Evolutionary conservation across 768 basidiomycete species (phyloP), one percentile per base, ranked within the genome.

Genomic region (Tricholoma terreum): DNA sequence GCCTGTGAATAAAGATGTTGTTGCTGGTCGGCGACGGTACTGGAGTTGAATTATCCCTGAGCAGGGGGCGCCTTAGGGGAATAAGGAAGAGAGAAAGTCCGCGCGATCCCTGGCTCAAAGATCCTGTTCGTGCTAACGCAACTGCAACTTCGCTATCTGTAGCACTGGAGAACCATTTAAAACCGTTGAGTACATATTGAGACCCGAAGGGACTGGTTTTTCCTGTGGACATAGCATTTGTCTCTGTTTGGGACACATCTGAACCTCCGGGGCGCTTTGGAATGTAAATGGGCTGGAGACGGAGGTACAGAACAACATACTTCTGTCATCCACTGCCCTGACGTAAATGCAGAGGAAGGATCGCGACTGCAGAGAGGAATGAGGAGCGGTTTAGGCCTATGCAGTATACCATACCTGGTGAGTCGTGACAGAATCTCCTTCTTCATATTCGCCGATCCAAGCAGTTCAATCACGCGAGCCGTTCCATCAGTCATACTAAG

Each of bases 271-370:
- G 81, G 17, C 86, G 80, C 85, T 86, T 51, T 24, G 36, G 42
- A 17, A 14, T 72, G 73, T 75, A 76, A 76, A 55, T 51, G 51
- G 15, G 45, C 0, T n/a, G 66, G 66, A 74, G 58, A 61, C 72
- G 77, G 67, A 7, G 70, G 68, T 33, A 71, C 66, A 69, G 35
- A 48, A 58, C 57, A 5, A 58, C 68, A 4, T 57, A 80, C 87
- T 73, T 90, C 88, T 3, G 89, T 90, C 89, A 89, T 90, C 89
- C 89, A 92, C 70, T 92, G 90, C 0, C 90, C 90, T 9, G 88
- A 82, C 4, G 85, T 89, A 58, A 84, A 91, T 0, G 87, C 85
- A 30, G 69, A 55, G 1, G 73, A 64, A 8, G 87, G 82, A 65
- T 91, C 80, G 5, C 84, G 86, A 65, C 88, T 89, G 57, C 4